Evolutionary conservation across 148 eudicot genomes (phyloP), one percentile per base, ranked within the genome.

Genomic region (Nepenthes mirabilis): DNA sequence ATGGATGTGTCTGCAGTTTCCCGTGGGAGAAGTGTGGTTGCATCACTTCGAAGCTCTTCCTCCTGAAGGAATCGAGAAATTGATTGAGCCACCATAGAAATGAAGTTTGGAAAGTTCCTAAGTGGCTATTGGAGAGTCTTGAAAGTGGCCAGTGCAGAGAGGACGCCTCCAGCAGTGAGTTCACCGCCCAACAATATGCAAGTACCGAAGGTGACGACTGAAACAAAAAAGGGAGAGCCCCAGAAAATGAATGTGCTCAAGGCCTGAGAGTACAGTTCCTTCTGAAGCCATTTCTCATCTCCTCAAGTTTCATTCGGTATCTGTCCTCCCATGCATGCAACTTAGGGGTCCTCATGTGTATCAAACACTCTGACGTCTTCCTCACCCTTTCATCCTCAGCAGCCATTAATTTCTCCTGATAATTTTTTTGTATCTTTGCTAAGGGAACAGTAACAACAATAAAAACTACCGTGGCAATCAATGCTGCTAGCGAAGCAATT

Each of bases 291-390:
- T 68, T 58, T 60, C 87, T 77, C 33, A 82, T 37, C 58, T 37
- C 23, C 37, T 82, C 75, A 1, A 77, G 65, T 3, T 34, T 47
- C 33, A 65, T 65, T 60, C 62, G 69, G 62, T 76, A 85, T 58
- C 76, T 82, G 13, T 61, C 69, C 65, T 85, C 91, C 85, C 87
- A 82, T 45, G 91, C 80, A 63, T 85, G 78, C 12, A 82, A 65
- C 68, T 85, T 85, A 13, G 82, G 60, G 14, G 82, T 73, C 68
- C 76, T 84, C 84, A 84, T 82, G 51, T 64, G 82, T 8, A 63
- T 56, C 14, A 82, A 58, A n/a, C 81, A 70, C 61, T 79, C 84
- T 0, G 84, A 49, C 11, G 71, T 79, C 14, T 78, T 72, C 66
- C 67, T 74, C 36, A 84, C 55, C 63, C 75, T 74, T 60, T 57